Percentiles rank a stretch among this genome's conserved stretches.
phyloP scores from a whole-genome alignment of 106 monocot genomes.

The Dendrobium huoshanense region DNA sequence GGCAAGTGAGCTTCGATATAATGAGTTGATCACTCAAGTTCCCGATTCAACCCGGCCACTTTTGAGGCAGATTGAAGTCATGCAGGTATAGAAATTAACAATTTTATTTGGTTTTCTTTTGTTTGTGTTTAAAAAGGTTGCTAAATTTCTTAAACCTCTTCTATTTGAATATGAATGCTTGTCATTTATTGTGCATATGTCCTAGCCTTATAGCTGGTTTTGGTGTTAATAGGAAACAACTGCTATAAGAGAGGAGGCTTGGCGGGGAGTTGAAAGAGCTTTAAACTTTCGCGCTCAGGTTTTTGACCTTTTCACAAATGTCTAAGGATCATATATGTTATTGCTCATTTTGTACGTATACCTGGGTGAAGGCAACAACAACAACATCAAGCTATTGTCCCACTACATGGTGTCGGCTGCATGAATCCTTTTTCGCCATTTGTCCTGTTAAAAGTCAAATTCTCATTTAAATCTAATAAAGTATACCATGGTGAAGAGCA shows the following conservation, averaged over 20 bases:
- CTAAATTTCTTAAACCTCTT: background rate
- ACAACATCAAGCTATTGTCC: no score
- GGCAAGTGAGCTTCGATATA: slow-evolving; percentile 95
- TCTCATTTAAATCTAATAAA: no score
- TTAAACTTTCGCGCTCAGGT: slow-evolving; percentile 91
- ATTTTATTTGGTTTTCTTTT: slow-evolving; percentile 3
- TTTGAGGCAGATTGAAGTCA: slow-evolving; percentile 95
- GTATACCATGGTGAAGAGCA: background rate
- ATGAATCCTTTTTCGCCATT: no score
- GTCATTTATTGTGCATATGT: background rate
- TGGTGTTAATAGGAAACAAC: slow-evolving; percentile 58
- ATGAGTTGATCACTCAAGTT: slow-evolving; percentile 90
- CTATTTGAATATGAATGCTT: background rate
- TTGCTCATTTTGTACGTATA: background rate
- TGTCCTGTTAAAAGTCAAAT: no score
- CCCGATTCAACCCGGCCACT: slow-evolving; percentile 95
- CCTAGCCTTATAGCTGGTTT: background rate
- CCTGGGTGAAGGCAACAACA: background rate
- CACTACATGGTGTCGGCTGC: no score
- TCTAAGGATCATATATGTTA: background rate
- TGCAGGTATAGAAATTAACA: slow-evolving; percentile 54
- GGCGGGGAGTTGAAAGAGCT: slow-evolving; percentile 85
- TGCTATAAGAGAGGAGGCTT: slow-evolving; percentile 85
- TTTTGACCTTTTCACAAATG: background rate
- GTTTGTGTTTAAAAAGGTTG: background rate